These are phyloP conservation scores for Lactarius indigo DNA, from an alignment of 768 basidiomycete species.

Conservation along the genomic window DNA sequence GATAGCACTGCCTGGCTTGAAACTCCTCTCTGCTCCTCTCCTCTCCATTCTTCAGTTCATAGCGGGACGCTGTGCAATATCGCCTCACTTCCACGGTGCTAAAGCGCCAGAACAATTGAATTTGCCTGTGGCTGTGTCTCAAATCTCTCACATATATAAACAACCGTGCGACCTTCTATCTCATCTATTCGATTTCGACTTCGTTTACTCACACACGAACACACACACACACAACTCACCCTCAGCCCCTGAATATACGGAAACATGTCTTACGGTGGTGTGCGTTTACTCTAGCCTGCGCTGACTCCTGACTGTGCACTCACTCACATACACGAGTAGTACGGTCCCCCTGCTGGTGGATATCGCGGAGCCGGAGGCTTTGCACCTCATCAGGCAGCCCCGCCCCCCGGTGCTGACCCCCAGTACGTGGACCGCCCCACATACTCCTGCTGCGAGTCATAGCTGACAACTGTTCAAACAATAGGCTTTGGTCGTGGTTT, in stretches of 20 bases:
- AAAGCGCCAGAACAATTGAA: neutral
- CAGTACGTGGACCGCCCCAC: slow-evolving; percentile 46
- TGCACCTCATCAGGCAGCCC: slow-evolving; percentile 36
- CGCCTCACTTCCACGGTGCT: neutral
- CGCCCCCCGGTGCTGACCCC: slow-evolving; percentile 70
- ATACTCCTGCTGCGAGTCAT: neutral
- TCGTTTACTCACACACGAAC: neutral
- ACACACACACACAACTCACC: neutral
- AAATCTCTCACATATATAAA: neutral
- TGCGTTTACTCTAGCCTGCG: neutral
- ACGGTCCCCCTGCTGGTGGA: neutral
- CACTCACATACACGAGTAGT: neutral
- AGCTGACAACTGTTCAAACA: neutral
- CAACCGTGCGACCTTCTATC: neutral
- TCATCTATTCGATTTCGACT: neutral
- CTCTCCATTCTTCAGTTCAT: neutral
- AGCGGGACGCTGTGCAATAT: neutral
- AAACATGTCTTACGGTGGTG: slow-evolving; percentile 23
- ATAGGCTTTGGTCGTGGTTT: slow-evolving; percentile 75
- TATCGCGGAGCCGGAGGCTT: slow-evolving; percentile 37
- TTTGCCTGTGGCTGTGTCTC: neutral
- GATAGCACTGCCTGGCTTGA: neutral
- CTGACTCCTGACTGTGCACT: neutral
- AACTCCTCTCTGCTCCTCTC: neutral
- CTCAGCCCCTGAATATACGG: neutral